These are phyloP conservation scores for Hyaloperonospora brassicae DNA, from an alignment of 352 stramenopile species.

Conservation along the genomic window DNA sequence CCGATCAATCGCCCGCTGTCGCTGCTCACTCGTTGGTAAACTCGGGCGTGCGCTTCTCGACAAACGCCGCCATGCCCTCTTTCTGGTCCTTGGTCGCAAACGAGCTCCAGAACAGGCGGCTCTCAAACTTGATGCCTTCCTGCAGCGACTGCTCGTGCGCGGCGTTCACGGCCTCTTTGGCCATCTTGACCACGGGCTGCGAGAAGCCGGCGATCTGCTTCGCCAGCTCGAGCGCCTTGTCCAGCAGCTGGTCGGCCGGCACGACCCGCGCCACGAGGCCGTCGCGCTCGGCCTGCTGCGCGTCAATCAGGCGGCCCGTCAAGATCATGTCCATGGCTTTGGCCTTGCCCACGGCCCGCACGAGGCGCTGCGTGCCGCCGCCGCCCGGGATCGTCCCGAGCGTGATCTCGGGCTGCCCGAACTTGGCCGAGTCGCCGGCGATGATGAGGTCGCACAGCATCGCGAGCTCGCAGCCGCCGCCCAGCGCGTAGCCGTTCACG, in stretches of 20 bases:
- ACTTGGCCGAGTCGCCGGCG: constrained; percentile 93
- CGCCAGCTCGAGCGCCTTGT: constrained; percentile 93
- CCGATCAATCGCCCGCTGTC: too few species aligned
- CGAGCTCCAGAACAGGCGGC: constrained; percentile 95
- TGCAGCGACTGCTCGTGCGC: constrained; percentile 89
- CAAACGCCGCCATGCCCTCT: constrained; percentile 96
- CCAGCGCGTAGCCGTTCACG: constrained; percentile 97
- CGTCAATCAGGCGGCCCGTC: constrained; percentile 95
- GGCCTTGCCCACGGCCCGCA: constrained; percentile 95
- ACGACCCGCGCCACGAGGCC: constrained; percentile 93
- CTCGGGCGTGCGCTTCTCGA: constrained; percentile 93
- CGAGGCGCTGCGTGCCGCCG: constrained; percentile 95
- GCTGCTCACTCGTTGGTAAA: constrained; percentile 90
- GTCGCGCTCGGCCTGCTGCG: constrained; percentile 89
- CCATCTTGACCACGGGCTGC: constrained; percentile 92
- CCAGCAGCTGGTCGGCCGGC: constrained; percentile 86
- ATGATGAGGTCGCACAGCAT: constrained; percentile 99
- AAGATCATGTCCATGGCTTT: constrained; percentile 99
- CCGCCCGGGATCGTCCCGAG: constrained; percentile 95
- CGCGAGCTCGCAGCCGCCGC: constrained; percentile 95
- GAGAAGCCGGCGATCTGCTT: constrained; percentile 95
- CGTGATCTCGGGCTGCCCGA: constrained; percentile 98
- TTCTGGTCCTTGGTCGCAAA: constrained; percentile 94
- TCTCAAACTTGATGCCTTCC: constrained; percentile 94
- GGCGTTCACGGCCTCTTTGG: constrained; percentile 94